Evolutionary conservation across 2,329 filamentous ascomycete species (phyloP).

Genomic region (Fusarium albidum): DNA sequence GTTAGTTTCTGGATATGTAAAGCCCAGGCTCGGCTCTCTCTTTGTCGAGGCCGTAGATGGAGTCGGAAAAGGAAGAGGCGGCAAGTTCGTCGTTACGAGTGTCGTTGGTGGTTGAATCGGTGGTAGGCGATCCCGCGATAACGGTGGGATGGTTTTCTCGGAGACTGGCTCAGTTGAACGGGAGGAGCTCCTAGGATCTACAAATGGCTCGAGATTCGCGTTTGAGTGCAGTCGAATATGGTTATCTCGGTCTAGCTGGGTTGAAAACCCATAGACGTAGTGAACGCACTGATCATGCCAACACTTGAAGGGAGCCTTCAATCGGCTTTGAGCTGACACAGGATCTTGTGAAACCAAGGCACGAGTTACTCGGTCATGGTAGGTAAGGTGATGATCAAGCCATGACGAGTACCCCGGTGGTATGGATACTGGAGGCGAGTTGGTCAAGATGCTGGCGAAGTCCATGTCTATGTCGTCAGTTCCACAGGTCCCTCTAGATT

Average conservation of each 20-base stretch:
- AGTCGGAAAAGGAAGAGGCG: constrained; percentile 42
- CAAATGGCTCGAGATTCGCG: constrained; percentile 53
- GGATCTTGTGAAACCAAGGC: constrained; percentile 39
- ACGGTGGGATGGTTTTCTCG: constrained; percentile 31
- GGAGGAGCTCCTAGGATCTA: constrained; percentile 33
- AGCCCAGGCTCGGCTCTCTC: constrained; percentile 39
- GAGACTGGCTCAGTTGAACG: constrained; percentile 19
- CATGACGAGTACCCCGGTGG: constrained; percentile 59
- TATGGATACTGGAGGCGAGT: constrained; percentile 41
- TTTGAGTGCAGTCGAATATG: constrained; percentile 58
- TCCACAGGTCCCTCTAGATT: not conserved
- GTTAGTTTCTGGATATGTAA: constrained; percentile 52
- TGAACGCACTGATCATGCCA: constrained; percentile 63
- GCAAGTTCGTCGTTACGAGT: constrained; percentile 40
- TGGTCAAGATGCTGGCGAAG: constrained; percentile 42
- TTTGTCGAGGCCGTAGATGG: constrained; percentile 40
- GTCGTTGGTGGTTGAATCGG: constrained; percentile 51
- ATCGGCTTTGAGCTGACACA: constrained; percentile 4
- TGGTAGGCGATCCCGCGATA: constrained; percentile 36
- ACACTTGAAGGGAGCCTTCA: constrained; percentile 57
- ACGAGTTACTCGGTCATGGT: constrained; percentile 57
- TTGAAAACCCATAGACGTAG: constrained; percentile 66
- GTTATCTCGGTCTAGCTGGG: constrained; percentile 58
- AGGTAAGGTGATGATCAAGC: constrained; percentile 60
- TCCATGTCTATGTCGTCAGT: constrained; percentile 44